These are phyloP conservation scores for Globisporangium polare DNA, from an alignment of 352 stramenopile species.

Conservation along the genomic window DNA sequence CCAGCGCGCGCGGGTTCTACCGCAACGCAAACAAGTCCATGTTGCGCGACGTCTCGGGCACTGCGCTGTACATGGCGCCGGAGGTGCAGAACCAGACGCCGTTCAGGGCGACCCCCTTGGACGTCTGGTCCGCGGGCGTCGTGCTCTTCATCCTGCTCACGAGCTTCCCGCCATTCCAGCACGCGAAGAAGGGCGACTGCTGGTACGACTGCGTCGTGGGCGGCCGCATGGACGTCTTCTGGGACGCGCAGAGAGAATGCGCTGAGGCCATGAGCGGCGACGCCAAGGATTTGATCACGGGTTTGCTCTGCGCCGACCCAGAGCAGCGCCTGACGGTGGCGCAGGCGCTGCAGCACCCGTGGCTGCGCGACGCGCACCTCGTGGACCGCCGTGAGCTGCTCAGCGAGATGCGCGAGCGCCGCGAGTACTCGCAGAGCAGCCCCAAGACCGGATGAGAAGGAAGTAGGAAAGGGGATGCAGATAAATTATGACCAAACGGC, in stretches of 20 bases:
- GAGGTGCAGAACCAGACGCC: conserved; percentile 55
- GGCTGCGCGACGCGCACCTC: conserved; percentile 39
- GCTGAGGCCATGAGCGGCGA: conserved; percentile 36
- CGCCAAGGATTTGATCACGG: conserved; percentile 69
- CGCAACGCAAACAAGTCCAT: conserved; percentile 29
- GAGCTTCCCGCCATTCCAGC: conserved; percentile 85
- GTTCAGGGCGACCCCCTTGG: conserved; percentile 76
- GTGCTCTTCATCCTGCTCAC: conserved; percentile 91
- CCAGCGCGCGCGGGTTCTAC: conserved; percentile 13
- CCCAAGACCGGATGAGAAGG: conserved; percentile 1
- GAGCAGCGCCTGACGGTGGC: conserved; percentile 53
- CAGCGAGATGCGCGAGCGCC: conserved; percentile 35
- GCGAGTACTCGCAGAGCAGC: conserved; percentile 23
- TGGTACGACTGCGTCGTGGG: conserved; percentile 68
- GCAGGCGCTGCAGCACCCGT: conserved; percentile 57
- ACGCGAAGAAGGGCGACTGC: conserved; percentile 60
- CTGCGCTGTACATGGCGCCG: conserved; percentile 84
- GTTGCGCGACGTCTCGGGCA: conserved; percentile 68
- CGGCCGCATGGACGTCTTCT: conserved; percentile 53
- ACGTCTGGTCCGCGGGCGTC: conserved; percentile 88
- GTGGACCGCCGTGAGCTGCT: conserved; percentile 33
- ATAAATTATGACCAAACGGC: conserved; percentile 6
- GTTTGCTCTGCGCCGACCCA: conserved; percentile 57
- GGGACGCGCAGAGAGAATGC: conserved; percentile 40
- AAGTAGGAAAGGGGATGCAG: neutral